Evolutionary conservation across 441 rosid species (phyloP).

Genomic region (Euphorbia schlechtendalii): DNA sequence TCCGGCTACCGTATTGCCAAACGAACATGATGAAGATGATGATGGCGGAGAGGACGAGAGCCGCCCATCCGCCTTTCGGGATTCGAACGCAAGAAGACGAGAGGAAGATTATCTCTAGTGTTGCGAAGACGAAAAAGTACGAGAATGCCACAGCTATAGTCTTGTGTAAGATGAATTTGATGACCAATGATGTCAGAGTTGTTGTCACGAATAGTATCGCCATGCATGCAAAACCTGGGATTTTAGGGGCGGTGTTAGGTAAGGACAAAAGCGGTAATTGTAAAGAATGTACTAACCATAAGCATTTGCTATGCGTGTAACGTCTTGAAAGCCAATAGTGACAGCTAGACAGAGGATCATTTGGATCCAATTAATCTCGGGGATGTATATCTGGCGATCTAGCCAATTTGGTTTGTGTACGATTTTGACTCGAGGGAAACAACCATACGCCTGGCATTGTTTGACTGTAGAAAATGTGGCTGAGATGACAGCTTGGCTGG

Average conservation of each 20-base stretch:
- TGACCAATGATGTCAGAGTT: conserved; percentile 58
- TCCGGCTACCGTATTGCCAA: conserved; percentile 80
- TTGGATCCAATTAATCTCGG: conserved; percentile 89
- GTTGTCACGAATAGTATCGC: conserved; percentile 54
- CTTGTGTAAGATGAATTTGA: conserved; percentile 63
- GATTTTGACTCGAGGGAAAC: conserved; percentile 88
- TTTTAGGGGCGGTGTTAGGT: conserved; percentile 14
- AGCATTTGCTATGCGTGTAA: conserved; percentile 61
- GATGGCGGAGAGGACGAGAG: conserved; percentile 50
- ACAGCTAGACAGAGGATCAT: conserved; percentile 73
- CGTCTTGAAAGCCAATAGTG: conserved; percentile 50
- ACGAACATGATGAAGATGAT: conserved; percentile 50
- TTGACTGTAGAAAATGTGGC: conserved; percentile 70
- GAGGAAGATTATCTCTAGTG: conserved; percentile 56
- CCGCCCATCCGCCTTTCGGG: conserved; percentile 73
- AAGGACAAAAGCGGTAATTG: background rate
- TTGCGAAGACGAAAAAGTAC: conserved; percentile 53
- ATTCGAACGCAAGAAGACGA: conserved; percentile 48
- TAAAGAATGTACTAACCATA: conserved; percentile 44
- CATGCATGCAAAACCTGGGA: conserved; percentile 75
- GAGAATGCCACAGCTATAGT: conserved; percentile 38
- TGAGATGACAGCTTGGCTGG: conserved; percentile 75
- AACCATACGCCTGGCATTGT: conserved; percentile 77
- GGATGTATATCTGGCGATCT: conserved; percentile 74
- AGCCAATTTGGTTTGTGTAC: conserved; percentile 79